Evolutionary conservation across 345 rosid genomes (phyloP), one percentile per base, ranked within the genome.

Genomic region (Cardamine chenopodiifolia): DNA sequence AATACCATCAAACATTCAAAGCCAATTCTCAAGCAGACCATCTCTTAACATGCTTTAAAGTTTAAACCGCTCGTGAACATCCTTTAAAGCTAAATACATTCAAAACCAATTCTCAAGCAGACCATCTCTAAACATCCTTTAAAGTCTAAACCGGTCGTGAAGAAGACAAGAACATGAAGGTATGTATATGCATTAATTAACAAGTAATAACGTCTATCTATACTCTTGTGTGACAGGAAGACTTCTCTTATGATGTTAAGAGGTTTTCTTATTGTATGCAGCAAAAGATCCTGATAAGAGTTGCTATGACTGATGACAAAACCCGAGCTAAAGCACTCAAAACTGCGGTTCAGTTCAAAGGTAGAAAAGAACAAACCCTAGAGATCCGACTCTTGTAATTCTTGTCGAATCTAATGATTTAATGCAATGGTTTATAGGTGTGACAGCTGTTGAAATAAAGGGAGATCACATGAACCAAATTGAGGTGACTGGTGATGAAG

Each of bases 401-500:
- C 15, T 48, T 8, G 31, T 15, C 32, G n/a, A 59, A 29, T 39
- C 50, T 66, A 60, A 78, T 22, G 44, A 59, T 28, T 28, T 66
- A 3, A 40, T 22, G 10, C 15, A 45, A 70, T 40, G 35, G 29
- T 52, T 26, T 42, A 42, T 31, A 78, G 81, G 81, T 2, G 81
- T 78, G 26, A 14, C 58, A 12, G 77, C 58, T 50, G 73, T 17
- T 25, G 81, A 78, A 66, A 72, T 78, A 49, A 78, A 66, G 50
- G 81, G 81, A 52, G 81, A 78, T 50, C 81, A 78, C 64, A 78
- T 69, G 58, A 42, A 78, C 65, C 81, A 71, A 40, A 60, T 78
- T 22, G 81, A 78, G 44, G 81, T 78, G 6, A 78, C 73, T 8
- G 81, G 81, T 66, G 49, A 11, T 18, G 81, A 78, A 72, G 77